These are phyloP conservation scores for Zygoascus sp. DNA, from an alignment of 1,139 yeast genomes.

Conservation along the genomic window DNA sequence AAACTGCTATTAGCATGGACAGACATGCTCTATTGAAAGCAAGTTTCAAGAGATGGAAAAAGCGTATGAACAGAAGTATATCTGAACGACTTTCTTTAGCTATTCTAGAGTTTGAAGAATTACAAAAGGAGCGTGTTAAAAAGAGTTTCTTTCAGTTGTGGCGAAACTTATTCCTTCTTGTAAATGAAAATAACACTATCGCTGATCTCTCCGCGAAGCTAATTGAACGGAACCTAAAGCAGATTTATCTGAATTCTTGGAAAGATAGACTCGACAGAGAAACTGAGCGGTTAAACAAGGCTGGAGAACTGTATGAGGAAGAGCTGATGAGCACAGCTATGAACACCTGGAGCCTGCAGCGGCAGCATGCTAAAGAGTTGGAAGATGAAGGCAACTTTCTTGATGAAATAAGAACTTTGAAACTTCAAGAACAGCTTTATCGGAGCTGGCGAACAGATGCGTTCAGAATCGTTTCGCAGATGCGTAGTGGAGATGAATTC, in stretches of 20 bases:
- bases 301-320: constrained; percentile 3
- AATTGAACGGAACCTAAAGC: background rate
- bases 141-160: constrained; percentile 5
- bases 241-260: constrained; percentile 1
- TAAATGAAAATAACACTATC: background rate
- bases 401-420: constrained; percentile 14
- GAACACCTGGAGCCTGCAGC: constrained; percentile 7
- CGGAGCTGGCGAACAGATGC: constrained; percentile 26
- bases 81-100: constrained; percentile 9
- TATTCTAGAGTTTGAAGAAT: background rate
- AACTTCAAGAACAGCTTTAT: constrained; percentile 19
- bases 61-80: constrained; percentile 5
- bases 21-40: background rate
- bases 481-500: constrained; percentile 26
- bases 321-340: background rate
- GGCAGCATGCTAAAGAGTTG: constrained; percentile 4
- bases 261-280: background rate
- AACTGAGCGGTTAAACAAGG: background rate
- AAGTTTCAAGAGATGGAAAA: constrained; percentile 3
- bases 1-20: constrained; percentile 1
- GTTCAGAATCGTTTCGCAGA: constrained; percentile 23
- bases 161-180: constrained; percentile 7
- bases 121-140: background rate
- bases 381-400: constrained; percentile 18
- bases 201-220: constrained; percentile 7